Conservation (phyloP, 176 grass and related monocot genomes). For the Ampelocalamus luodianensis region DNA sequence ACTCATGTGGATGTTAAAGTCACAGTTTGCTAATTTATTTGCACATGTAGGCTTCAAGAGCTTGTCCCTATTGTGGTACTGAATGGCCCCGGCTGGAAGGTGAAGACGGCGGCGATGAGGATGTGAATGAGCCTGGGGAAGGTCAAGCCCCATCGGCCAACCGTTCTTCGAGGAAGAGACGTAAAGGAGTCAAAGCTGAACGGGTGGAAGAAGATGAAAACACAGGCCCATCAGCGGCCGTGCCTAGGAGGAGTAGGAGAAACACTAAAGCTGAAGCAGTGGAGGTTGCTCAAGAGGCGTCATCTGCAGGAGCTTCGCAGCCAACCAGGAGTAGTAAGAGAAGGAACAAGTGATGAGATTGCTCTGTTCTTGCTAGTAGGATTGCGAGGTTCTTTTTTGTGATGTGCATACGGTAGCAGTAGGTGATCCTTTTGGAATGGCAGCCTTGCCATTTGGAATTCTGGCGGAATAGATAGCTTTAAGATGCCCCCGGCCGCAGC, state of each 20-base stretch:
- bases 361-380: background rate
- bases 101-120: slow-evolving; percentile 40
- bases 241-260: slow-evolving; percentile 44
- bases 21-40: background rate
- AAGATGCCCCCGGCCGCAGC: too few species aligned
- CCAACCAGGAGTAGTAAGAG: slow-evolving; percentile 25
- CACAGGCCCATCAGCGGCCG: background rate
- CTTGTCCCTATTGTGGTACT: slow-evolving; percentile 66
- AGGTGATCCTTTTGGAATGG: slow-evolving; percentile 28
- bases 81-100: slow-evolving; percentile 65
- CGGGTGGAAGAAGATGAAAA: slow-evolving; percentile 43
- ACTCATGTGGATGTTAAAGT: slow-evolving; percentile 1
- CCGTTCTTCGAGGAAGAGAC: slow-evolving; percentile 37
- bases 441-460: background rate
- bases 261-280: slow-evolving; percentile 45
- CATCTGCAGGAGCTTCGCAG: slow-evolving; percentile 30
- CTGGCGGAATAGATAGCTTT: background rate
- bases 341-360: slow-evolving; percentile 32
- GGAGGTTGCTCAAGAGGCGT: background rate
- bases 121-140: slow-evolving; percentile 35
- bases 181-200: slow-evolving; percentile 51
- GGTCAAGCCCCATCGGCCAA: slow-evolving; percentile 26
- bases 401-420: slow-evolving; percentile 32
- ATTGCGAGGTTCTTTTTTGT: slow-evolving; percentile 3
- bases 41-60: slow-evolving; percentile 59